Base-by-base conservation (phyloP, 73 alveolate species). In the Blepharisma japonicum region DNA sequence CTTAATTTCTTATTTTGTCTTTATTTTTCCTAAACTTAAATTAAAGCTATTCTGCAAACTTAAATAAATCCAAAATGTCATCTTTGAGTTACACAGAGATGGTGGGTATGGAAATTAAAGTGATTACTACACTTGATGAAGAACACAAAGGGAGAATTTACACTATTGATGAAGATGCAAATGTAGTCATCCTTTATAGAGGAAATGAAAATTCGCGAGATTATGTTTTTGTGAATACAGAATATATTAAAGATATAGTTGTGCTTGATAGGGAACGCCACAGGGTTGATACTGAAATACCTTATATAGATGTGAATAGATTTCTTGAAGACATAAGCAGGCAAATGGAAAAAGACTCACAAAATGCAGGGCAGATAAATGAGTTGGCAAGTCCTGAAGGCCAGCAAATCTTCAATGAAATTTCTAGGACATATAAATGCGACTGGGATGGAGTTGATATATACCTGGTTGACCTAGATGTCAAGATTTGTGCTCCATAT, bases 21-120 rank as follows among this genome's bases (percentile, higher is more conserved):
- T 32, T 32, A 32, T 32, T 32, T 32, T 32, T 32, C n/a, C 42
- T 32, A 32, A 32, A 32, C 42, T 32, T 32, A 1, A 32, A 32
- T 0, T 32, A 32, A 32, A 32, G 3, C 3, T 3, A 32, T 1
- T 32, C 42, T 32, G 42, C 42, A 32, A 32, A 32, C 42, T 32
- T 32, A 32, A 32, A 32, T 32, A 32, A 32, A 32, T 32, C 42
- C 42, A 32, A 32, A 32, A 32, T 32, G 42, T 32, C 42, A 32
- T 32, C 42, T 32, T 32, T 32, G 42, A 32, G 42, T 32, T 32
- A 32, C 42, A 32, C 42, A 32, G 42, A 32, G 42, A 32, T 32
- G 42, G 42, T 61, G 18, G 74, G 74, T n/a, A 61, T 39, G 14
- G 74, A 61, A 39, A 61, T 61, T 25, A 61, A 61, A 61, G 74